Base-by-base conservation (phyloP, 2,329 filamentous ascomycete species). In the Raffaelea albimanens region DNA sequence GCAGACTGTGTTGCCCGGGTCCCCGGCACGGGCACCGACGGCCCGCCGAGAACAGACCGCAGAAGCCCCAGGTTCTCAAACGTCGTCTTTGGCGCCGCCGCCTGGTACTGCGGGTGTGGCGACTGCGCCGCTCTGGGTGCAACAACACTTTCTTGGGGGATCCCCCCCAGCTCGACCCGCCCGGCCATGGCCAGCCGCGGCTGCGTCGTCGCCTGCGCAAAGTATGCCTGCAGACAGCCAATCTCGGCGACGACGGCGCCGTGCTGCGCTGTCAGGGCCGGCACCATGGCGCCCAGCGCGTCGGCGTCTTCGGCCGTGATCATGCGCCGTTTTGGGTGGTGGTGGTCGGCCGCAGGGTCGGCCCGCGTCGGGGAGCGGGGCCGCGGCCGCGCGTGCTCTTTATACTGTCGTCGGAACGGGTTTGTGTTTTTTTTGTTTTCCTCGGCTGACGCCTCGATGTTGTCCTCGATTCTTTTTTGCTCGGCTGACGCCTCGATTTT, bases 41-140 rank as follows among this genome's bases (percentile, higher is more conserved):
- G 34, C 5, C 34, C 34, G n/a, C 34, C 34, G 7, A 38, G 34
- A 7, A 40, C 36, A n/a, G 38, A 40, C 16, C 39, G 23, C 36
- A 46, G 38, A 21, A 46, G 36, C n/a, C 38, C 20, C 16, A 45
- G 7, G n/a, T 45, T 45, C 18, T 25, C 19, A 38, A 45, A 45
- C 7, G 22, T 45, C 8, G 31, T 44, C 42, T 8, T 19, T 16
- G 23, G 25, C 25, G 7, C 25, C 25, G 25, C 25, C 7, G 25
- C n/a, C 25, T 29, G 25, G 25, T 29, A 29, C 25, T 29, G 25
- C 25, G 25, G 25, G 7, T 7, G 25, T 13, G 25, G 25, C 13
- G 25, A 7, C 7, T 29, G 25, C 13, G 36, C 10, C 18, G 36
- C 7, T n/a, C 7, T 11, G 10, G 7, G 36, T 7, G 4, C 20